Percentiles rank a stretch among this genome's conserved stretches.
Conservation (phyloP, 495 filamentous ascomycete species). For the Xylaria bambusicola region DNA sequence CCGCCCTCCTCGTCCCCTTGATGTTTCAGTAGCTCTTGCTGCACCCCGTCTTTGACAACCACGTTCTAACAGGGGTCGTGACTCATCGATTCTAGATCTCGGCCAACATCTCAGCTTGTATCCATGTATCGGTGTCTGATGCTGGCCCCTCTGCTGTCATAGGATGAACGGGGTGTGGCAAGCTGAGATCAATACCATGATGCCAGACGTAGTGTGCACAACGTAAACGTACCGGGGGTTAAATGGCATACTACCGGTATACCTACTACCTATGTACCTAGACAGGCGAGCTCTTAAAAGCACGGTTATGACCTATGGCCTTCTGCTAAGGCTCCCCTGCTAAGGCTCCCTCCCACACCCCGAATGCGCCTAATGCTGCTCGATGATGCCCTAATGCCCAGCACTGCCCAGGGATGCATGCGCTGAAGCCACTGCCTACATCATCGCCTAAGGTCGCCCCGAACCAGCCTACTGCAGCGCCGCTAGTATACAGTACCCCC, state of each 20-base stretch:
- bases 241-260: too few species aligned
- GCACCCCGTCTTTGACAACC: not conserved
- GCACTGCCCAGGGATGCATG: not conserved
- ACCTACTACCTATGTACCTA: too few species aligned
- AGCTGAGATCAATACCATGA: not conserved
- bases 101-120: too few species aligned
- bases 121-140: not conserved
- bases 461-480: not conserved
- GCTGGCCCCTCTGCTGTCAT: not conserved
- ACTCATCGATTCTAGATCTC: too few species aligned
- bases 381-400: too few species aligned
- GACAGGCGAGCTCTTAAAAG: conserved; percentile 1
- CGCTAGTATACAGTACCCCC: conserved; percentile 16
- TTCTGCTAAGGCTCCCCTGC: too few species aligned
- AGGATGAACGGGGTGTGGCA: conserved; percentile 7
- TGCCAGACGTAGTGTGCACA: too few species aligned
- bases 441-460: conserved; percentile 14
- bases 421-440: conserved; percentile 21
- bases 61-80: not conserved
- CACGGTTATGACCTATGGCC: conserved; percentile 20
- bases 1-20: not conserved
- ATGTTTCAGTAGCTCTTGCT: not conserved
- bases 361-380: conserved; percentile 1
- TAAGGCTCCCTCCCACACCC: too few species aligned
- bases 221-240: too few species aligned